Base-by-base conservation (phyloP, 2,329 filamentous ascomycete species). In the Aspergillus puulaauensis region DNA sequence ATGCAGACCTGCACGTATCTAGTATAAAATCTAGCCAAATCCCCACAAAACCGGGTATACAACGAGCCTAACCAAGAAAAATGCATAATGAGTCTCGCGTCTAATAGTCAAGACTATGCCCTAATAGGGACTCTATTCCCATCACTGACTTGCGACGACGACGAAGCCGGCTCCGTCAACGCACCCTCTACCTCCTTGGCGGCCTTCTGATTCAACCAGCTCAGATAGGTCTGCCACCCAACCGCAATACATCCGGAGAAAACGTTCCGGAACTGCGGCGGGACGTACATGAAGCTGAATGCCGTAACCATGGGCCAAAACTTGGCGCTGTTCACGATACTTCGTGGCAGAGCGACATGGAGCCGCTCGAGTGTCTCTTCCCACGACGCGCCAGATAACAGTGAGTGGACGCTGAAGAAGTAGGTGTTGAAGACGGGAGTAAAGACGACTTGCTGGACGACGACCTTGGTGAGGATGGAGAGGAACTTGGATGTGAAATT, bases 201-300 rank as follows among this genome's bases (percentile, higher is more conserved):
- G 2, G 90, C 90, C 61, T 80, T 79, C 67, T 88, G 83, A 68
- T 96, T 96, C 68, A 96, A 74, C 73, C 86, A 90, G 65, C 87
- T 90, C 66, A 97, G 70, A 79, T 96, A 97, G 1, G 91, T 92
- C 82, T 96, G 93, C 93, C 93, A 97, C 0, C 90, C 90, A 52
- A 96, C 88, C 1, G 91, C 90, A 63, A 96, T 83, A 6, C 89
- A 77, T 1, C 90, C 91, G 0, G 89, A 86, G 65, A 96, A 95
- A 15, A 96, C 82, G 66, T 86, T 90, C 51, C 93, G 81, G 74
- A 91, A 93, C 69, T 93, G 86, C 48, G 91, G 80, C 24, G 87
- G 85, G 4, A 97, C 79, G 68, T 91, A 95, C n/a, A 89, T 86
- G 69, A 97, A 96, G 73, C 83, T 93, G 70, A 97, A 88, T 0